Percentiles rank a stretch among this genome's conserved stretches.
Conservation (phyloP, 2,329 filamentous ascomycete species). For the Claviceps digitariae region DNA sequence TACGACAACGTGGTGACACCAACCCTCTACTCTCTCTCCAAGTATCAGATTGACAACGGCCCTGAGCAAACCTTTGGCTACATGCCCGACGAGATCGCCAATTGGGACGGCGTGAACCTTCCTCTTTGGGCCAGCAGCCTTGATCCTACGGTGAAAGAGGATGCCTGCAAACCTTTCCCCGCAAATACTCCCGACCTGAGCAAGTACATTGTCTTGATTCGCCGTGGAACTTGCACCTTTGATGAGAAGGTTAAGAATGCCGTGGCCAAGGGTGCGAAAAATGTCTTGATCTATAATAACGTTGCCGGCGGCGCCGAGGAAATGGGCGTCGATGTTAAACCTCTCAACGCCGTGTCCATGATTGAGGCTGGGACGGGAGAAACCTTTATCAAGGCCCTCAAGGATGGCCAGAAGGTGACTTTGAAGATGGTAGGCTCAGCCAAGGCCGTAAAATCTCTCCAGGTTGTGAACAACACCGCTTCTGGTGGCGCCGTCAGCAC, state of each 20-base stretch:
- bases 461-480: slow-evolving; percentile 15
- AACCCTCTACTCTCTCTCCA: slow-evolving; percentile 26
- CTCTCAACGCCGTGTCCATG: slow-evolving; percentile 26
- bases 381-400: slow-evolving; percentile 29
- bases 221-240: slow-evolving; percentile 44
- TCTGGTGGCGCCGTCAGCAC: slow-evolving; percentile 38
- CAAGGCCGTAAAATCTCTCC: slow-evolving; percentile 17
- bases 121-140: slow-evolving; percentile 36
- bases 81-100: slow-evolving; percentile 23
- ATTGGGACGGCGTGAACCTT: slow-evolving; percentile 32
- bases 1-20: slow-evolving; percentile 33
- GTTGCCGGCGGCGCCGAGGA: slow-evolving; percentile 17
- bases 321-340: slow-evolving; percentile 18
- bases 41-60: slow-evolving; percentile 26
- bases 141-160: slow-evolving; percentile 32
- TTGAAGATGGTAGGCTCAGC: slow-evolving; percentile 29
- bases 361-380: slow-evolving; percentile 27
- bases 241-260: slow-evolving; percentile 39
- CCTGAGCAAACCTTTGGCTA: slow-evolving; percentile 26
- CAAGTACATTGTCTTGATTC: slow-evolving; percentile 43
- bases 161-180: slow-evolving; percentile 39
- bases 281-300: slow-evolving; percentile 50
- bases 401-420: slow-evolving; percentile 27
- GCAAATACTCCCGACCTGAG: slow-evolving; percentile 42
- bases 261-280: slow-evolving; percentile 40